These are phyloP conservation scores for Cladorrhinum sp. DNA, from an alignment of 2,329 filamentous ascomycete genomes.

Conservation along the genomic window DNA sequence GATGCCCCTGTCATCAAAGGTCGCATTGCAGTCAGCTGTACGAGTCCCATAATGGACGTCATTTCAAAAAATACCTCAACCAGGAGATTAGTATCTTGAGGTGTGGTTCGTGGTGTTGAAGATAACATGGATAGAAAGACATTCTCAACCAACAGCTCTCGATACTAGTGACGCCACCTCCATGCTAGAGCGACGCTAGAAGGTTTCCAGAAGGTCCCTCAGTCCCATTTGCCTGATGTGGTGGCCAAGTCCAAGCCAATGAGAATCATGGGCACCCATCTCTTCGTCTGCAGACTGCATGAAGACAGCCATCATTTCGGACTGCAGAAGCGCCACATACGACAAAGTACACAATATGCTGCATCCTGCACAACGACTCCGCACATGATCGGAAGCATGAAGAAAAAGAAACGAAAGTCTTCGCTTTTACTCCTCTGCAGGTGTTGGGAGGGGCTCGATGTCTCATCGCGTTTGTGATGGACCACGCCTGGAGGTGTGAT, in stretches of 20 bases:
- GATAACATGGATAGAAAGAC: not conserved
- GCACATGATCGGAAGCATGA: not conserved
- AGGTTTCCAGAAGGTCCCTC: constrained; percentile 10
- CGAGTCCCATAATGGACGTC: not conserved
- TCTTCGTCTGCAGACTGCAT: not conserved
- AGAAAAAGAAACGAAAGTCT: constrained; percentile 1
- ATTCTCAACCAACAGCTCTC: not conserved
- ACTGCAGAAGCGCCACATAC: not conserved
- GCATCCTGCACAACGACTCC: constrained; percentile 2
- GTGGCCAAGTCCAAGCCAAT: constrained; percentile 13
- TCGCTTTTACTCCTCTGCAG: not conserved
- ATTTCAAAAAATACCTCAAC: constrained; percentile 7
- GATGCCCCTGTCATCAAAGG: not conserved
- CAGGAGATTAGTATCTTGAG: not conserved
- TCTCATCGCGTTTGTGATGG: not conserved
- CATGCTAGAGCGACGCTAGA: constrained; percentile 3
- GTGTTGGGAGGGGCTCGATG: not conserved
- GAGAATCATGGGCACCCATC: not conserved
- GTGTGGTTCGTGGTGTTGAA: not conserved
- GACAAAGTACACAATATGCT: constrained; percentile 5
- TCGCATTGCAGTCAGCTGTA: not conserved
- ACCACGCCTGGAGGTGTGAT: not conserved
- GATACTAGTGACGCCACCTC: constrained; percentile 7
- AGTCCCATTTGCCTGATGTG: constrained; percentile 2
- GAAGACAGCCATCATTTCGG: not conserved